phyloP scores from a whole-genome alignment of 108 stramenopile species.

The Tribonema minus region DNA sequence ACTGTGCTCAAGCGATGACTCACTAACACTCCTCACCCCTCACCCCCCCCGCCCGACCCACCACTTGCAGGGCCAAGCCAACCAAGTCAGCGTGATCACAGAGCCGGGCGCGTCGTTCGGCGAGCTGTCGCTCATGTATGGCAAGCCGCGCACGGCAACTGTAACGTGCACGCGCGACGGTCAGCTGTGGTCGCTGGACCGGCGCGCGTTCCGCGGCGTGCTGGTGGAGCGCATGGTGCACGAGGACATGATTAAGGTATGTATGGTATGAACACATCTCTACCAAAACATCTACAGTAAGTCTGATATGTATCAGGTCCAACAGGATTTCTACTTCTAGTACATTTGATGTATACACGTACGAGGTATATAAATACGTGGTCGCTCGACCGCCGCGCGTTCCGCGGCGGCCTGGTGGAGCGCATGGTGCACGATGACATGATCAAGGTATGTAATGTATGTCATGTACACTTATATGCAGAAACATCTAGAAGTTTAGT shows the following conservation, averaged over 20 bases:
- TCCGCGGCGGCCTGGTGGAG: slow-evolving; percentile 42
- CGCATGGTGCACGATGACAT: slow-evolving; percentile 21
- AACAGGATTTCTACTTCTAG: too few species aligned
- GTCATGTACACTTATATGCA: too few species aligned
- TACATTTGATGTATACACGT: too few species aligned
- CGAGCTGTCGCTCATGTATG: slow-evolving; percentile 57
- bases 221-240: slow-evolving; percentile 29
- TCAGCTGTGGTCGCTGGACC: slow-evolving; percentile 43
- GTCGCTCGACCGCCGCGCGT: slow-evolving; percentile 41
- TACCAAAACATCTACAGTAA: too few species aligned
- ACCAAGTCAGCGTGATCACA: slow-evolving; percentile 37
- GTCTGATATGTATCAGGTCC: too few species aligned
- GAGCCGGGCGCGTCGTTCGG: slow-evolving; percentile 46
- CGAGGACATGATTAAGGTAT: slow-evolving; percentile 29
- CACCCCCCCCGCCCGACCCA: too few species aligned
- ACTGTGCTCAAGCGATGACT: too few species aligned
- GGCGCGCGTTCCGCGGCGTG: slow-evolving; percentile 45
- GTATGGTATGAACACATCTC: too few species aligned
- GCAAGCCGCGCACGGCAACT: slow-evolving; percentile 53
- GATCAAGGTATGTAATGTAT: slow-evolving; percentile 25
- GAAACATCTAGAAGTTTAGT: too few species aligned
- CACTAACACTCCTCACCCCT: too few species aligned
- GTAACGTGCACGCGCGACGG: slow-evolving; percentile 44
- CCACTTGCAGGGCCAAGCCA: too few species aligned
- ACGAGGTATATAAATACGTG: slow-evolving; percentile 39